Base-by-base conservation (phyloP, 1,284 basidiomycete genomes). In the Moniliophthora roreri region DNA sequence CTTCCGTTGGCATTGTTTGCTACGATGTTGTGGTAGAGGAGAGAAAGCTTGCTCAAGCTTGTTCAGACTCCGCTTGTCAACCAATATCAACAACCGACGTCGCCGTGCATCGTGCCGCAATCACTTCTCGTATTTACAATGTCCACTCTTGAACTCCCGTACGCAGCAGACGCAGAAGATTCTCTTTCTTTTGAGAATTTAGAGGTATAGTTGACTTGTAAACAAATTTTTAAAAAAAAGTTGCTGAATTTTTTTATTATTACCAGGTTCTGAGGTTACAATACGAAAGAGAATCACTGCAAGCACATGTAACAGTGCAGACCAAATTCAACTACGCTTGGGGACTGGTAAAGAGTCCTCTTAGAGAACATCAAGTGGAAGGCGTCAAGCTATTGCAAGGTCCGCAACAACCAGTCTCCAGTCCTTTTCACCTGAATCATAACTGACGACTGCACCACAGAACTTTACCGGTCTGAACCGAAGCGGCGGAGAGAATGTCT, bases 281-380 rank as follows among this genome's bases (percentile, higher is more conserved):
- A 67, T 96, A 96, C 73, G 84, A 93, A 77, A 91, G 87, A 69
- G 95, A 98, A 69, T 77, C 87, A 24, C 75, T 82, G 2, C 85
- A 93, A 60, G 84, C 87, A 37, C 94, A 98, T 69, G 83, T 97
- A 53, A 94, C 93, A 2, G 85, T 91, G 2, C 97, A 99, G 75
- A 96, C 94, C 50, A 97, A 95, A 72, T 99, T 99, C 79, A 99
- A 99, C 76, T 96, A 91, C 70, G 91, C 95, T 57, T 95, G 93
- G 94, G 96, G 95, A 4, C 78, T 97, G 28, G 91, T 97, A 52
- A 97, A 97, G 79, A 93, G 91, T 59, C 87, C 87, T 35, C 74
- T 84, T 61, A 79, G 81, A 49, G 88, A 91, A 32, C 81, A 96
- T 63, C 93, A 97, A 65, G 91, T 89, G 0, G 88, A 95, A 66